Conservation (phyloP, 352 stramenopile genomes). For the Pythium myriotylum region DNA sequence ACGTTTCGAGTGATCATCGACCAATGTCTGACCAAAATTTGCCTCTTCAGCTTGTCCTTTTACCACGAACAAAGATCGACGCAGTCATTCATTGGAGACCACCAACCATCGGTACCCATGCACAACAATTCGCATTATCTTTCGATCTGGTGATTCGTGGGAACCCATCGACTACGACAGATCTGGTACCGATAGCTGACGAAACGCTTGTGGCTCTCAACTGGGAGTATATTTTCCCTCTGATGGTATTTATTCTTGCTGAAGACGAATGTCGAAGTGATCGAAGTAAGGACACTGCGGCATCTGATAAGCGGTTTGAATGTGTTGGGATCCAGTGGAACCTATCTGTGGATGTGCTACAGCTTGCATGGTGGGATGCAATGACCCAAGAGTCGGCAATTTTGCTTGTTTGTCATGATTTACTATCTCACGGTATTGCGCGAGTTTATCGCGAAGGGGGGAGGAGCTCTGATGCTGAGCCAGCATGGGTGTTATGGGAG, state of each 20-base stretch:
- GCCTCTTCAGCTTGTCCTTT: conserved; percentile 25
- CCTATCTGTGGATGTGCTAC: conserved; percentile 52
- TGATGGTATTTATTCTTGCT: conserved; percentile 53
- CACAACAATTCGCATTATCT: conserved; percentile 50
- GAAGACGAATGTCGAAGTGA: conserved; percentile 38
- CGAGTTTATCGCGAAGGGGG: background rate
- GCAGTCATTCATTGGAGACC: conserved; percentile 35
- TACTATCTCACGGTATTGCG: conserved; percentile 55
- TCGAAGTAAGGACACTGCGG: background rate
- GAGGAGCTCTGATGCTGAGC: background rate
- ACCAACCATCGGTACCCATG: background rate
- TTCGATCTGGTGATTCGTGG: conserved; percentile 52
- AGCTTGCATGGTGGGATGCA: conserved; percentile 72
- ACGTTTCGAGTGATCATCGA: background rate
- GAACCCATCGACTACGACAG: conserved; percentile 11
- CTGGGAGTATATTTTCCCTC: conserved; percentile 74
- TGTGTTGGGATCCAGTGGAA: conserved; percentile 72
- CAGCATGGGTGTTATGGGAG: conserved; percentile 52
- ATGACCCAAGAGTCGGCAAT: conserved; percentile 55
- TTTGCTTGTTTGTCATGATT: conserved; percentile 51
- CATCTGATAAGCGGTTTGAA: background rate
- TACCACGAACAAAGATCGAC: conserved; percentile 35
- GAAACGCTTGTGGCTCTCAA: conserved; percentile 60
- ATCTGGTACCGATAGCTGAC: conserved; percentile 44
- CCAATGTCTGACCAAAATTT: conserved; percentile 1